Conservation (phyloP, 495 filamentous ascomycete genomes). For the Xylaria acuta region DNA sequence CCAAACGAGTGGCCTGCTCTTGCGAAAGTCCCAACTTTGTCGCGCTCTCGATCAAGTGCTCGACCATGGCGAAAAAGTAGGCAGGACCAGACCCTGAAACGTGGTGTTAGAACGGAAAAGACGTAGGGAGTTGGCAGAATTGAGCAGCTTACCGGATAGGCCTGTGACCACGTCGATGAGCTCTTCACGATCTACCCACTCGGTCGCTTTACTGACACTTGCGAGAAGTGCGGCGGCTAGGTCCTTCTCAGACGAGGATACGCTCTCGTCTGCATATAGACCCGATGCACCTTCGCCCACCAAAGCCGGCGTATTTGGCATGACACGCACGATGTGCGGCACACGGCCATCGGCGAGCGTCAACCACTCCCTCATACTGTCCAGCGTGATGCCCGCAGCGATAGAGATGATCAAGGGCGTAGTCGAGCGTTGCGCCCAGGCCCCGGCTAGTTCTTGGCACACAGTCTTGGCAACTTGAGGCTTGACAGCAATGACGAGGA, state of each 20-base stretch:
- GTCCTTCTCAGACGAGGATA: conserved; percentile 41
- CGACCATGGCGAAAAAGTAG: conserved; percentile 47
- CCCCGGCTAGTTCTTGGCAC: conserved; percentile 41
- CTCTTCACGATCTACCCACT: conserved; percentile 47
- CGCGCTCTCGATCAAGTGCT: conserved; percentile 43
- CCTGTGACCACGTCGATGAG: conserved; percentile 46
- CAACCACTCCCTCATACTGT: conserved; percentile 42
- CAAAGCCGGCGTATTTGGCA: conserved; percentile 51
- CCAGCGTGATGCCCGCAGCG: conserved; percentile 44
- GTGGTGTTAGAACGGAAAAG: conserved; percentile 21
- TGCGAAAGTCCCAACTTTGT: conserved; percentile 39
- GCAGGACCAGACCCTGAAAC: conserved; percentile 42
- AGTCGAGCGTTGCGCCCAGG: conserved; percentile 35
- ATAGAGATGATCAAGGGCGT: conserved; percentile 52
- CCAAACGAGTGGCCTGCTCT: conserved; percentile 43
- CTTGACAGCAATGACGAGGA: conserved; percentile 48
- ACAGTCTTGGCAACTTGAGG: conserved; percentile 45
- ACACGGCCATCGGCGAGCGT: conserved; percentile 39
- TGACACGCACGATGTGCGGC: conserved; percentile 44
- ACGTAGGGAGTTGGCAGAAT: not conserved
- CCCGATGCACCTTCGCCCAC: conserved; percentile 46
- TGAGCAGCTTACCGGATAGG: conserved; percentile 40
- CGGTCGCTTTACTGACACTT: conserved; percentile 40
- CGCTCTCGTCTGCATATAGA: conserved; percentile 41
- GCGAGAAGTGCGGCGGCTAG: conserved; percentile 38